Evolutionary conservation across 345 rosid species (phyloP).

Genomic region (Microthlaspi erraticum): DNA sequence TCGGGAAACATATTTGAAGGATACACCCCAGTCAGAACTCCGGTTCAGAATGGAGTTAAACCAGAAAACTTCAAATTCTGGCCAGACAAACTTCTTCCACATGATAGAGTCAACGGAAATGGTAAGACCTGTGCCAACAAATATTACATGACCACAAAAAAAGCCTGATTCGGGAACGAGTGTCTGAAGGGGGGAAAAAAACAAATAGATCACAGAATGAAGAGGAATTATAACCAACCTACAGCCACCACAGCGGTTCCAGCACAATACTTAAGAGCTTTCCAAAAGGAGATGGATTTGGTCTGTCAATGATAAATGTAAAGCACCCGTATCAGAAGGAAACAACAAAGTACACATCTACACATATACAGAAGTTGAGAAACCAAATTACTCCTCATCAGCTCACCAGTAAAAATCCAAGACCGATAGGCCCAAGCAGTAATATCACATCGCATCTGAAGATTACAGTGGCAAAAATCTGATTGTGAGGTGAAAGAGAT

Average conservation of each 20-base stretch:
- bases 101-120: conserved; percentile 78
- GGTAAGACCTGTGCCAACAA: conserved; percentile 71
- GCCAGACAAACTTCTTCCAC: conserved; percentile 91
- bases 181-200: conserved; percentile 17
- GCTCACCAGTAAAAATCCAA: conserved; percentile 83
- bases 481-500: conserved; percentile 41
- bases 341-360: conserved; percentile 18
- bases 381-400: conserved; percentile 26
- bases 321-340: conserved; percentile 45
- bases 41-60: conserved; percentile 94
- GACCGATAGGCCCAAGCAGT: conserved; percentile 80
- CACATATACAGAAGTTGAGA: conserved; percentile 27
- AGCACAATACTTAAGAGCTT: conserved; percentile 66
- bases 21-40: conserved; percentile 99
- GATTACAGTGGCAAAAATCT: conserved; percentile 72
- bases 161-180: conserved; percentile 27
- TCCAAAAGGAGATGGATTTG: conserved; percentile 68
- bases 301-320: conserved; percentile 59
- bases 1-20: conserved; percentile 48
- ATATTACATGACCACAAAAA: conserved; percentile 41
- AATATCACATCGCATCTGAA: conserved; percentile 90
- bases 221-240: conserved; percentile 54
- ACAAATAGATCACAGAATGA: conserved; percentile 21
- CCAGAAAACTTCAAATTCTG: conserved; percentile 97
- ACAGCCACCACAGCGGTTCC: conserved; percentile 59